A percentile compares a stretch with the other conserved stretches of the same genome.
These are phyloP conservation scores for Haplographium delicatum DNA, from an alignment of 495 filamentous ascomycete species.

Conservation along the genomic window DNA sequence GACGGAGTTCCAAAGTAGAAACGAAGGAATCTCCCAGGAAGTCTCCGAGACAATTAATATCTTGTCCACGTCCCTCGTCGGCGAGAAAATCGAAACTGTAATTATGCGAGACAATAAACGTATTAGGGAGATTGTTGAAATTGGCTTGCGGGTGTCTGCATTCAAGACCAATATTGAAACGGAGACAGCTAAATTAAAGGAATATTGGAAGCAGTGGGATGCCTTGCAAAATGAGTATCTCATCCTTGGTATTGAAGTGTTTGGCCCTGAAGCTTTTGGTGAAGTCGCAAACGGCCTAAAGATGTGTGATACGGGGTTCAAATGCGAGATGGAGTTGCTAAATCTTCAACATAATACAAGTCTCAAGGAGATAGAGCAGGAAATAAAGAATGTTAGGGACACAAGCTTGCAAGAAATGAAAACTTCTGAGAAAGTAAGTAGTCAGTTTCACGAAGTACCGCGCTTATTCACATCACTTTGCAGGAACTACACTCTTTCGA, in stretches of 20 bases:
- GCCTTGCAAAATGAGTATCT: constrained; percentile 19
- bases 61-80: constrained; percentile 3
- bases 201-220: constrained; percentile 21
- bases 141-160: constrained; percentile 12
- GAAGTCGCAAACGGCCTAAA: not conserved
- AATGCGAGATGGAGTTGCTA: constrained; percentile 15
- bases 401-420: constrained; percentile 25
- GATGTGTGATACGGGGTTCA: not conserved
- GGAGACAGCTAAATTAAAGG: constrained; percentile 20
- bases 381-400: constrained; percentile 19
- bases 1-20: not conserved
- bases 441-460: not conserved
- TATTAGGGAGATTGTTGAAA: constrained; percentile 9
- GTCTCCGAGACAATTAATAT: constrained; percentile 11
- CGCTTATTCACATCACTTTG: not conserved
- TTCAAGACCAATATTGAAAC: constrained; percentile 21
- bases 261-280: constrained; percentile 7
- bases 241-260: constrained; percentile 17
- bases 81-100: constrained; percentile 17
- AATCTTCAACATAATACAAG: constrained; percentile 9
- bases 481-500: constrained; percentile 15
- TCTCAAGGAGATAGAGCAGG: constrained; percentile 17
- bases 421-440: constrained; percentile 24
- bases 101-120: constrained; percentile 7
- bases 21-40: constrained; percentile 19